Base-by-base conservation (phyloP, 441 rosid genomes). In the Pelargonium exstipulatum region DNA sequence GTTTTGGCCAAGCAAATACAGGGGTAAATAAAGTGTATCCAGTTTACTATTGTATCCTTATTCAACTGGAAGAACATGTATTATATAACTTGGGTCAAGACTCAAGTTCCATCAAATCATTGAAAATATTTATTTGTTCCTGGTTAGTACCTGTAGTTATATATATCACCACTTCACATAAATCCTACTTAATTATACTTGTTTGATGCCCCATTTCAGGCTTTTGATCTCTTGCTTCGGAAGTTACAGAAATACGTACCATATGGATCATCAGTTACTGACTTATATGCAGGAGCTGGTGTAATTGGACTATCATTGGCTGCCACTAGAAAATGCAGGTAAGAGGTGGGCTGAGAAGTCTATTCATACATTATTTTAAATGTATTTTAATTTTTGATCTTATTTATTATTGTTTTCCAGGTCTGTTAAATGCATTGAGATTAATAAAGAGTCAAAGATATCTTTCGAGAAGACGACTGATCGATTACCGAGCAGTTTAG, bases 201-300 rank as follows among this genome's bases (percentile, higher is more conserved):
- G 55, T 72, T 72, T 43, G 62, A 43, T 73, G 53, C 48, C 62
- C 75, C 9, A 77, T 78, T 75, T 78, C 86, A 89, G 98, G 96
- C 98, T 81, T 92, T 93, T 75, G 89, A 90, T 81, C 70, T 72
- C 75, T 80, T 93, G 86, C 89, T 93, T 26, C 85, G 83, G 81
- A 88, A 89, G 85, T 80, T 93, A 72, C 97, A 93, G 66, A 89
- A 93, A 77, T 84, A 84, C 80, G 97, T 91, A 24, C 90, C 95
- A 72, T 66, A 73, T 67, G 95, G 95, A 80, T 86, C 97, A 80
- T 82, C 96, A 75, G 93, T 94, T 76, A 80, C 92, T 77, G 98
- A 94, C 81, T 81, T 94, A 69, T 94, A 91, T 78, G 96, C 97
- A 73, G 98, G 98, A 85, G 96, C 95, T 66, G 97, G 98, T 65